These are phyloP conservation scores for Bipolaris victoriae DNA, from an alignment of 2,329 filamentous ascomycete species.

Conservation along the genomic window DNA sequence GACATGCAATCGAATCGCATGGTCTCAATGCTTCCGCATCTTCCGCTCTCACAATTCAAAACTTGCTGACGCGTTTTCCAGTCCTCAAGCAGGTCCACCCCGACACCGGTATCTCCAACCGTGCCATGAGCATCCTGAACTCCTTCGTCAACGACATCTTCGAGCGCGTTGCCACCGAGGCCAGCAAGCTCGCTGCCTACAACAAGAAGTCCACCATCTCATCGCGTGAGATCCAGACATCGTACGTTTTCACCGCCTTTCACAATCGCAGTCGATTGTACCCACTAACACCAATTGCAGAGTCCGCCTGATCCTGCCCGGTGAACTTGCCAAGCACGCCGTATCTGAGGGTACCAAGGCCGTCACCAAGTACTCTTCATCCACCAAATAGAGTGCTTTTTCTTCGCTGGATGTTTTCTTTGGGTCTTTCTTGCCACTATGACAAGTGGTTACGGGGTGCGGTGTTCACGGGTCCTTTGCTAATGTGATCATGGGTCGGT, in stretches of 20 bases:
- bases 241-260: constrained; percentile 58
- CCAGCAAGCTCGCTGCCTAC: constrained; percentile 98
- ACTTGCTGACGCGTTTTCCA: constrained; percentile 56
- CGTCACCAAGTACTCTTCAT: constrained; percentile 99
- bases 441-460: constrained; percentile 52
- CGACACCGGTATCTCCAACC: constrained; percentile 99
- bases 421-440: constrained; percentile 60
- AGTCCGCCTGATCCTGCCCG: constrained; percentile 95
- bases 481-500: constrained; percentile 61
- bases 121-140: constrained; percentile 99
- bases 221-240: constrained; percentile 98
- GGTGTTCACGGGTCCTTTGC: constrained; percentile 54
- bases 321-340: constrained; percentile 99
- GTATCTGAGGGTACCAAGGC: constrained; percentile 99
- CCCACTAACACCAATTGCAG: constrained; percentile 50
- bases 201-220: constrained; percentile 99
- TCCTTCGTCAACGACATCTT: constrained; percentile 99
- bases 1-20: neutral
- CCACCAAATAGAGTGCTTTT: constrained; percentile 82
- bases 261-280: neutral
- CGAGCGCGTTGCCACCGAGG: constrained; percentile 98
- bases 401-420: constrained; percentile 52
- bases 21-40: neutral
- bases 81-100: constrained; percentile 99
- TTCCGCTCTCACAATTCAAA: constrained; percentile 3